Base-by-base conservation (phyloP, 2,329 filamentous ascomycete genomes). In the Cordyceps cicadae region DNA sequence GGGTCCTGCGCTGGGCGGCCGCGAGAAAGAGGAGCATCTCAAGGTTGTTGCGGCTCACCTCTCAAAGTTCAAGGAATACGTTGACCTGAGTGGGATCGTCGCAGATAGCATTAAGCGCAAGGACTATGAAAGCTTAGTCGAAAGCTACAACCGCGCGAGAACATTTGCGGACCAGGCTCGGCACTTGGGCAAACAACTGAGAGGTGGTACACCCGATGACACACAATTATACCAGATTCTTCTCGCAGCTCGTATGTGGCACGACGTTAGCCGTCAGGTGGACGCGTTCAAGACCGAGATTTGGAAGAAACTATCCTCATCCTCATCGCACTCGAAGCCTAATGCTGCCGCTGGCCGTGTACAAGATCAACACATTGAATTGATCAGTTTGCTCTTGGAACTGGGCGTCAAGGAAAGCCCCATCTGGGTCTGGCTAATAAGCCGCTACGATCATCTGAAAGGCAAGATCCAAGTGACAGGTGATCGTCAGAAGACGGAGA, bases 341-440 rank as follows among this genome's bases (percentile, higher is more conserved):
- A 78, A 85, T 65, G 69, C 71, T 46, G 67, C 71, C 55, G 75
- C 70, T 55, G 81, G 81, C 8, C 71, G 87, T 45, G 79, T 83
- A 6, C 90, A 93, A 69, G 91, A 96, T 66, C 83, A 87, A 71
- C 89, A 97, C 68, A 91, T 97, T 85, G 91, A 96, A 70, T 79
- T 97, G 53, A 97, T 99, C 59, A 82, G 86, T 24, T 80, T 97
- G 41, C 80, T 99, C 58, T 77, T 99, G n/a, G 93, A 99, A 72
- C 79, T 99, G 21, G 95, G 94, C 7, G 92, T 96, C 2, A 89
- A 96, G 11, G 92, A 97, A 62, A 99, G 96, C 67, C 94, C 94
- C 1, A 96, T 99, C 64, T 96, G 90, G 90, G 83, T 95, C 12
- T 99, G 94, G 92, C 84, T 99, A 29, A 78, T 93, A 60, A 96